Percentiles rank a stretch among this genome's conserved stretches.
Evolutionary conservation across 441 rosid genomes (phyloP).

Genomic region (Populus trichocarpa): DNA sequence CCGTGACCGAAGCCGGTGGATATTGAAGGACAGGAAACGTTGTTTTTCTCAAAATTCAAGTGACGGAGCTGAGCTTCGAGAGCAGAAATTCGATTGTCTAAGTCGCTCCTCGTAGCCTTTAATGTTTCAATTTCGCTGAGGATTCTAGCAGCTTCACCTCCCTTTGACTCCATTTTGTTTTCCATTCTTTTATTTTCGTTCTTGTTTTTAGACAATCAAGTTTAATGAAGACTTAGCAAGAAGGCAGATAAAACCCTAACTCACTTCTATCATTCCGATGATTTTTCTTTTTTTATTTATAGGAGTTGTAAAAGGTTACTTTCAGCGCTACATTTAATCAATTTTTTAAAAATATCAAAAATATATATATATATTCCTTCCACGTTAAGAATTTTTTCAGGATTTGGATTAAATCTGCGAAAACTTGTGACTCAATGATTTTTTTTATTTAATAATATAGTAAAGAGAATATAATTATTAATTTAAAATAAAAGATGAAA

Average conservation of each 20-base stretch:
- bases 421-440: too few relatives aligned
- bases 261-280: background rate
- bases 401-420: too few relatives aligned
- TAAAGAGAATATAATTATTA: too few relatives aligned
- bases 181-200: background rate
- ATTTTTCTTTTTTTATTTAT: too few relatives aligned
- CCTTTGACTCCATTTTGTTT: conserved; percentile 39
- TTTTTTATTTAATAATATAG: too few relatives aligned
- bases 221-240: background rate
- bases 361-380: too few relatives aligned
- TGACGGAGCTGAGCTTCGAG: conserved; percentile 71
- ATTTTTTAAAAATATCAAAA: too few relatives aligned
- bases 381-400: too few relatives aligned
- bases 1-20: conserved; percentile 41
- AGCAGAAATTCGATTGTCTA: conserved; percentile 53
- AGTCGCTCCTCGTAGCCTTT: conserved; percentile 42
- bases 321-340: too few relatives aligned
- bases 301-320: too few relatives aligned
- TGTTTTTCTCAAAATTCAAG: conserved; percentile 25
- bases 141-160: conserved; percentile 35
- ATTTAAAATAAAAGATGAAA: too few relatives aligned
- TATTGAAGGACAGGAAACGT: conserved; percentile 29
- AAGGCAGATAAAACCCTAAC: background rate
- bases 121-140: conserved; percentile 45
- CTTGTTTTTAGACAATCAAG: background rate